Base-by-base conservation (phyloP, 176 grass and related monocot species). In the Bolboschoenus planiculmis region DNA sequence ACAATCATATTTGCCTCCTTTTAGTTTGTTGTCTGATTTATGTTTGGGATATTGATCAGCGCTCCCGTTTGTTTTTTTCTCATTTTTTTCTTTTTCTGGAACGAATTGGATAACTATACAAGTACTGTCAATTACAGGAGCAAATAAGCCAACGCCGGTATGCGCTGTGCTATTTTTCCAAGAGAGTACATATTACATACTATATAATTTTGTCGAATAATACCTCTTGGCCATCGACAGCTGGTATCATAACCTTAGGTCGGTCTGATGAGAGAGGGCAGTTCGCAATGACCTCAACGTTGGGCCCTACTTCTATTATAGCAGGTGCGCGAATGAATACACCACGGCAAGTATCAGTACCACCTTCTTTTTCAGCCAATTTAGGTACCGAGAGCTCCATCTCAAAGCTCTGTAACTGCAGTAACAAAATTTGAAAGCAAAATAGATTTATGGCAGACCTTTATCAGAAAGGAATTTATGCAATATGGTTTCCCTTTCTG, bases 271-370 rank as follows among this genome's bases (percentile, higher is more conserved):
- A 91, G 81, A 95, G 90, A 87, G 90, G 90, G 27, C 89, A 95
- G 65, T 95, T 74, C 5, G 95, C 92, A 87, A 98, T 59, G 78
- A 98, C 64, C 84, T 98, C 95, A 59, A 98, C 95, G 84, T 89
- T 82, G 21, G 86, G 65, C 9, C 95, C 95, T 18, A 85, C 95
- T 84, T 95, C 92, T 87, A 98, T 40, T 79, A 98, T 98, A 72
- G 92, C 95, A 83, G 95, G 95, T 55, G 95, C 95, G 8, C 95
- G 87, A 84, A 98, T 95, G 91, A 98, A 95, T 56, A 98, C 92
- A 15, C 90, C 95, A 83, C 95, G 92, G 47, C 86, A 95, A 26
- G 78, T 86, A 77, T 76, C 14, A 57, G 44, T 88, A 4, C 92
- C 95, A 10, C 95, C 95, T 95, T 91, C 92, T 30, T 91, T 89